Conservation (phyloP, 2,329 filamentous ascomycete genomes). For the Penicillium sclerotiorum region DNA sequence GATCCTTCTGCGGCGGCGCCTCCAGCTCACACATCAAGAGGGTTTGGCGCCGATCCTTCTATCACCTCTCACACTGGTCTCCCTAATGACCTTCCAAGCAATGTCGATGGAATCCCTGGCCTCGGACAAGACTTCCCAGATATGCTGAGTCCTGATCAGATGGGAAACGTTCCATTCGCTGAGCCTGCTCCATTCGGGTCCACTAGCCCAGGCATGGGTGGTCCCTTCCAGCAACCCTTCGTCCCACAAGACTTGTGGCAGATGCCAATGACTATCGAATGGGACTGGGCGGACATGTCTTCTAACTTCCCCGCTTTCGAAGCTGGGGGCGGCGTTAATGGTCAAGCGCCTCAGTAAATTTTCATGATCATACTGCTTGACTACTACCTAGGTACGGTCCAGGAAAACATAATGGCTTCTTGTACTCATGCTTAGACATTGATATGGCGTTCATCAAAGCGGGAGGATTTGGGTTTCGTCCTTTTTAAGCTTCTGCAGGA, state of each 20-base stretch:
- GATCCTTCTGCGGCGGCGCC: slow-evolving; percentile 20
- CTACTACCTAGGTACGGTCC: slow-evolving; percentile 4
- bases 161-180: slow-evolving; percentile 37
- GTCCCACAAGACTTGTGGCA: slow-evolving; percentile 93
- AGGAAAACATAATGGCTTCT: slow-evolving; percentile 2
- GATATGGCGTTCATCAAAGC: slow-evolving; percentile 9
- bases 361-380: slow-evolving; percentile 20
- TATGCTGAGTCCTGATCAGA: slow-evolving; percentile 39
- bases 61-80: slow-evolving; percentile 27
- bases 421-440: slow-evolving; percentile 1
- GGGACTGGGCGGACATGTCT: slow-evolving; percentile 68
- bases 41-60: slow-evolving; percentile 28
- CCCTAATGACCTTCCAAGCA: slow-evolving; percentile 26
- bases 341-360: slow-evolving; percentile 30
- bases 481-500: slow-evolving; percentile 1
- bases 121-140: slow-evolving; percentile 40
- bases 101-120: slow-evolving; percentile 31
- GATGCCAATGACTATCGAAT: slow-evolving; percentile 94
- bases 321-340: slow-evolving; percentile 21
- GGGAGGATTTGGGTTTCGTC: neutral
- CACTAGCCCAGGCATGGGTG: slow-evolving; percentile 37
- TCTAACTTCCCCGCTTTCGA: slow-evolving; percentile 41
- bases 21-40: slow-evolving; percentile 20
- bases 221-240: slow-evolving; percentile 77
- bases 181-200: slow-evolving; percentile 33